A percentile compares a stretch with the other conserved stretches of the same genome.
Evolutionary conservation across 768 basidiomycete species (phyloP).

Genomic region (Panus rudis): DNA sequence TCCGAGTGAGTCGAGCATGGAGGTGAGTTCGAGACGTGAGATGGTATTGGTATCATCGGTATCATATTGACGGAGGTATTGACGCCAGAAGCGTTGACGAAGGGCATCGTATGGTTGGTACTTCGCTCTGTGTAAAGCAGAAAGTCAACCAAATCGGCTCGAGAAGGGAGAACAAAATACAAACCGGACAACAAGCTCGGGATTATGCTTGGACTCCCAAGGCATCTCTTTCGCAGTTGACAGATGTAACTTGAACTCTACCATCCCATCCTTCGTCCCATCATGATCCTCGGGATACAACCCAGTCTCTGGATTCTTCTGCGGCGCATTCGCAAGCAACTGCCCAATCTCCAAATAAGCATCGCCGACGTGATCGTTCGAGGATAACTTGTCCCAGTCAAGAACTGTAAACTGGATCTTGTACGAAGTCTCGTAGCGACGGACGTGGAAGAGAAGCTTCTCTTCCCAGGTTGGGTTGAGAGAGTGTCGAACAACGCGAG

Average conservation of each 20-base stretch:
- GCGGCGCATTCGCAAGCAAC: constrained; percentile 43
- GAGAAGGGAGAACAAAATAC: constrained; percentile 11
- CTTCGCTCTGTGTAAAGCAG: constrained; percentile 60
- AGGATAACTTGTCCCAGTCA: constrained; percentile 93
- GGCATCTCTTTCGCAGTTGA: constrained; percentile 50
- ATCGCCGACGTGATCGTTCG: constrained; percentile 87
- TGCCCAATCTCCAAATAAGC: constrained; percentile 63
- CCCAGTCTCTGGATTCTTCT: constrained; percentile 45
- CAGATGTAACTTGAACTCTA: constrained; percentile 63
- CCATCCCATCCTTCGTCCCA: constrained; percentile 50
- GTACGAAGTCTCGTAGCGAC: constrained; percentile 76
- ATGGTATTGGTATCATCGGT: constrained; percentile 69
- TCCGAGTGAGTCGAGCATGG: constrained; percentile 95
- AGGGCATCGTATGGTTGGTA: constrained; percentile 94
- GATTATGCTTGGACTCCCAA: constrained; percentile 71
- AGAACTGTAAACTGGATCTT: constrained; percentile 76
- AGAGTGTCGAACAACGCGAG: constrained; percentile 79
- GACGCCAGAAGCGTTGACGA: constrained; percentile 85
- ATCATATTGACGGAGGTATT: constrained; percentile 87
- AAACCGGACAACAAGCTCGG: constrained; percentile 61
- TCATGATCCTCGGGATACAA: constrained; percentile 48
- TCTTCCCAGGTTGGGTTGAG: constrained; percentile 91
- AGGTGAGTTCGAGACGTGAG: constrained; percentile 81
- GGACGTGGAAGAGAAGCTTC: constrained; percentile 91
- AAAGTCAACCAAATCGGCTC: constrained; percentile 7